Conservation (phyloP, 768 basidiomycete species). For the Suillus americanus region DNA sequence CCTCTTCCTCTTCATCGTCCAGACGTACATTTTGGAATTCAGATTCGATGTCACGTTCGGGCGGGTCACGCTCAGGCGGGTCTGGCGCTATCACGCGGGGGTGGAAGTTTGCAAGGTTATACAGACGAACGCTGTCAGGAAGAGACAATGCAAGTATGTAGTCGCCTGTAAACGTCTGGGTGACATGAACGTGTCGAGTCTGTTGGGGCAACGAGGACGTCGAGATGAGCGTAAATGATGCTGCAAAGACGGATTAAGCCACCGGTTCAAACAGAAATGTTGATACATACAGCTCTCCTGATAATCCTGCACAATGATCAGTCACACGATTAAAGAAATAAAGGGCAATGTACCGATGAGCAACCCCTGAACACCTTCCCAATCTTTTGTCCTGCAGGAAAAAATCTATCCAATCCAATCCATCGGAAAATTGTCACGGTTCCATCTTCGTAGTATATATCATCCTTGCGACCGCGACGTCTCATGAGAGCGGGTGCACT, state of each 20-base stretch:
- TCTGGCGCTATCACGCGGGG: slow-evolving; percentile 31
- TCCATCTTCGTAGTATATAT: slow-evolving; percentile 42
- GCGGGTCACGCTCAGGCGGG: slow-evolving; percentile 40
- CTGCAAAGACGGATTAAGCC: slow-evolving; percentile 33
- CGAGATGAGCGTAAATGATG: slow-evolving; percentile 65
- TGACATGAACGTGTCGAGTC: slow-evolving; percentile 39
- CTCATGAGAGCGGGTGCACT: slow-evolving; percentile 53
- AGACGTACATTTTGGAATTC: slow-evolving; percentile 22
- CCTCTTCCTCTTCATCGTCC: slow-evolving; percentile 27
- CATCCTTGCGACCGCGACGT: slow-evolving; percentile 18
- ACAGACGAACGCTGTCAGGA: slow-evolving; percentile 39
- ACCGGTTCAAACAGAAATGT: neutral
- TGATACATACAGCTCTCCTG: slow-evolving; percentile 65
- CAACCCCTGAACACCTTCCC: slow-evolving; percentile 51
- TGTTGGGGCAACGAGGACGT: slow-evolving; percentile 43
- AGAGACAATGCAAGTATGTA: slow-evolving; percentile 52
- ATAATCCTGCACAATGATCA: slow-evolving; percentile 53
- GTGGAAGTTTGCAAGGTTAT: slow-evolving; percentile 47
- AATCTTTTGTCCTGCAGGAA: slow-evolving; percentile 44
- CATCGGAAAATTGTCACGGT: slow-evolving; percentile 65
- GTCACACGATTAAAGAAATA: neutral
- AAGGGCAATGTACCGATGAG: slow-evolving; percentile 48
- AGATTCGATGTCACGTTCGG: slow-evolving; percentile 26
- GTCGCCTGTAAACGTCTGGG: slow-evolving; percentile 45
- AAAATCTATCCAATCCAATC: slow-evolving; percentile 65